Conservation (phyloP, 208 protist genomes). For the Leishmania amazonensis region DNA sequence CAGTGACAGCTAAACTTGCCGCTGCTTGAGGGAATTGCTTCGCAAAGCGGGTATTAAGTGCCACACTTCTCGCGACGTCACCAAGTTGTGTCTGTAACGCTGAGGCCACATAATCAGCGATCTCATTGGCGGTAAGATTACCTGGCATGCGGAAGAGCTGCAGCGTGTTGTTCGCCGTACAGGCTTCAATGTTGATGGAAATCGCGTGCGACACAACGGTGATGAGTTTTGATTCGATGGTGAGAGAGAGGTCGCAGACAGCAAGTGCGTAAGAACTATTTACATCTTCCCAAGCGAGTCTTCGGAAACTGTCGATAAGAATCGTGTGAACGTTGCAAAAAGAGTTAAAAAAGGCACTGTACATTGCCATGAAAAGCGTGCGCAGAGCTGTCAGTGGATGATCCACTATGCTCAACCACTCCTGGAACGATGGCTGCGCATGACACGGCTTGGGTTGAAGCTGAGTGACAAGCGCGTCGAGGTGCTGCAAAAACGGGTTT, state of each 20-base stretch:
- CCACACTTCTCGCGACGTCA: neutral
- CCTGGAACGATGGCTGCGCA: neutral
- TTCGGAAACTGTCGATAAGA: neutral
- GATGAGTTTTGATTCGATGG: slow-evolving; percentile 12
- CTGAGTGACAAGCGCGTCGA: slow-evolving; percentile 3
- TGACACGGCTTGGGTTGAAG: slow-evolving; percentile 14
- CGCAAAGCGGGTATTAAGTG: neutral
- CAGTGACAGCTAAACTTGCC: neutral
- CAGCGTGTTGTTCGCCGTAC: neutral
- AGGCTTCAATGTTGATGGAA: neutral
- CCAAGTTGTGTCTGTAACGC: neutral
- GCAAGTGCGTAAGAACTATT: neutral
- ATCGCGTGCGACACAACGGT: slow-evolving; percentile 10
- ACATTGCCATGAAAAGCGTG: neutral
- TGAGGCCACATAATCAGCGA: neutral
- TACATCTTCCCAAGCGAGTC: neutral
- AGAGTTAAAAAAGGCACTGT: slow-evolving; percentile 8
- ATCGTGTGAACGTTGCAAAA: slow-evolving; percentile 5
- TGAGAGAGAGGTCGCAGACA: slow-evolving; percentile 13
- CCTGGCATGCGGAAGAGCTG: neutral
- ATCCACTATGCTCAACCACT: slow-evolving; percentile 9
- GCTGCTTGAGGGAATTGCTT: neutral
- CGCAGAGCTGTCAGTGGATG: neutral
- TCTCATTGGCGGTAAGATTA: neutral
- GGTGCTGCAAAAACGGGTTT: neutral